A percentile compares a stretch with the other conserved stretches of the same genome.
phyloP scores from a whole-genome alignment of 75 land plant genomes.

The Pseudotsuga menziesii region DNA sequence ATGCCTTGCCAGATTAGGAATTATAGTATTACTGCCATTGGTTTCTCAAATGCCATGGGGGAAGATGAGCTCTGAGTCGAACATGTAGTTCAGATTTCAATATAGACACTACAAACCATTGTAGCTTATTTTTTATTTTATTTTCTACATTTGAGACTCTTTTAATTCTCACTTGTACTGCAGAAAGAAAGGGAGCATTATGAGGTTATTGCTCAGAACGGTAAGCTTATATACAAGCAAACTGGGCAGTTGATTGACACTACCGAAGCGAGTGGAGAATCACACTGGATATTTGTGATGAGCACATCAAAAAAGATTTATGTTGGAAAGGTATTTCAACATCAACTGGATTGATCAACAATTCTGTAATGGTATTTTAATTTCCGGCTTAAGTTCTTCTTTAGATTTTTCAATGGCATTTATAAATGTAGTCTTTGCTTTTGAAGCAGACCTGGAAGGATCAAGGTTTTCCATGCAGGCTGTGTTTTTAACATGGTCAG shows the following conservation, averaged over 20 bases:
- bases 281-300: conserved; percentile 94
- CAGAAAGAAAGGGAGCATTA: conserved; percentile 88
- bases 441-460: neutral
- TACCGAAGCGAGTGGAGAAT: conserved; percentile 11
- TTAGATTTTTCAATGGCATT: too few relatives aligned
- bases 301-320: conserved; percentile 72
- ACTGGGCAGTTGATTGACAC: conserved; percentile 61
- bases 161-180: neutral
- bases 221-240: conserved; percentile 59
- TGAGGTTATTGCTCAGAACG: conserved; percentile 64
- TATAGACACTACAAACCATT: neutral
- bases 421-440: neutral
- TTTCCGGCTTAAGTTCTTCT: too few relatives aligned
- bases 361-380: too few relatives aligned
- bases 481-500: neutral
- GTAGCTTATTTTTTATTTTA: neutral
- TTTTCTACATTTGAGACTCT: neutral
- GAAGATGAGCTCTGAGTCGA: neutral
- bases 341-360: too few relatives aligned
- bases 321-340: conserved; percentile 57
- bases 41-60: neutral
- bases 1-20: neutral
- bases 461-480: neutral
- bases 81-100: neutral
- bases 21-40: neutral